Evolutionary conservation across 768 basidiomycete species (phyloP).

Genomic region (Boletus edulis): DNA sequence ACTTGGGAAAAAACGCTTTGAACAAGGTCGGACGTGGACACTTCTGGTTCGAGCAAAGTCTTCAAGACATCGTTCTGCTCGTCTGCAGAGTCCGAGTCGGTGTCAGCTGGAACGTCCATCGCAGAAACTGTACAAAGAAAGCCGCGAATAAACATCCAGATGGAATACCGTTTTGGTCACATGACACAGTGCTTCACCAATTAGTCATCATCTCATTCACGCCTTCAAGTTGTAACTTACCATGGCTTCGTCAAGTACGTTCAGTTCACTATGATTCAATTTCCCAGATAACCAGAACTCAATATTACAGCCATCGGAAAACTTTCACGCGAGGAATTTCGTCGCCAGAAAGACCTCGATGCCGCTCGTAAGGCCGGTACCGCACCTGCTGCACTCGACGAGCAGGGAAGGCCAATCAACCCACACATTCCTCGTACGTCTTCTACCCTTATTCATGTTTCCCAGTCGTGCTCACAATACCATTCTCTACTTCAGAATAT

Average conservation of each 20-base stretch:
- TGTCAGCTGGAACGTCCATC: not conserved
- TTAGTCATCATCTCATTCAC: not conserved
- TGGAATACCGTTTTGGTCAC: too few relatives aligned
- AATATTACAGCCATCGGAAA: conserved; percentile 58
- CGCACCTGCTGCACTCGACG: conserved; percentile 92
- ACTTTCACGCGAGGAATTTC: conserved; percentile 90
- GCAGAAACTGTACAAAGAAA: not conserved
- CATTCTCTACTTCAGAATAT: conserved; percentile 59
- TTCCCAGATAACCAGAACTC: not conserved
- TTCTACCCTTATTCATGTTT: not conserved
- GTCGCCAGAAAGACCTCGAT: conserved; percentile 94
- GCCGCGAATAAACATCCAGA: too few relatives aligned
- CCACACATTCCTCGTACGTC: conserved; percentile 99
- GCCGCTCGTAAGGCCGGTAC: conserved; percentile 99
- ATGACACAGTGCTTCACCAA: not conserved
- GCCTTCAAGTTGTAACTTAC: not conserved
- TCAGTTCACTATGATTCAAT: not conserved
- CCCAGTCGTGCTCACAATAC: not conserved
- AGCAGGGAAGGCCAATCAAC: conserved; percentile 94
- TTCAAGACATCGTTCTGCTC: conserved; percentile 11
- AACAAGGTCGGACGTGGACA: conserved; percentile 10
- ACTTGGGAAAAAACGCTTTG: conserved; percentile 18
- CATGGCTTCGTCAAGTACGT: conserved; percentile 30
- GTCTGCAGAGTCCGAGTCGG: conserved; percentile 5
- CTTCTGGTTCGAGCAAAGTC: conserved; percentile 1